Conservation (phyloP, 495 filamentous ascomycete species). For the Talaromyces trachyspermus region DNA sequence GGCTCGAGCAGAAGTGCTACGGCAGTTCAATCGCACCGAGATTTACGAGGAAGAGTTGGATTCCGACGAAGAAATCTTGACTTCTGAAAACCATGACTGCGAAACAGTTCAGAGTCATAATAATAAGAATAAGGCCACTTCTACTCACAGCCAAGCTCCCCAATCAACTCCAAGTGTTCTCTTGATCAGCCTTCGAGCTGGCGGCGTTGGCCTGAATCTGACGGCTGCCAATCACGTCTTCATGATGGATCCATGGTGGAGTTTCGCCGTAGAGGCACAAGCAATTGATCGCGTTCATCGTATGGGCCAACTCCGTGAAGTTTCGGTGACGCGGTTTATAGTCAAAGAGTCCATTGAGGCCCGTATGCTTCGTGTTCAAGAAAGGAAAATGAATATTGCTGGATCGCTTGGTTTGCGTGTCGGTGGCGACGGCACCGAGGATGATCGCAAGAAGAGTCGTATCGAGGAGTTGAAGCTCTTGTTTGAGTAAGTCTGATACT, state of each 20-base stretch:
- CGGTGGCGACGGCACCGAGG: slow-evolving; percentile 60
- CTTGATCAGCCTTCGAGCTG: slow-evolving; percentile 78
- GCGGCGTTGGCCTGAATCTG: slow-evolving; percentile 89
- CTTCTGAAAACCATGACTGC: too few relatives aligned
- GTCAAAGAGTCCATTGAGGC: slow-evolving; percentile 88
- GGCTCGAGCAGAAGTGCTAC: slow-evolving; percentile 64
- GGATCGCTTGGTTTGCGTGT: slow-evolving; percentile 78
- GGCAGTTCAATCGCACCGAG: slow-evolving; percentile 53
- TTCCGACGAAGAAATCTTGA: slow-evolving; percentile 21
- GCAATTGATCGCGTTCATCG: slow-evolving; percentile 98
- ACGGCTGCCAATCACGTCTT: slow-evolving; percentile 82
- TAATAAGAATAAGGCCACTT: too few relatives aligned
- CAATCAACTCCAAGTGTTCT: slow-evolving; percentile 44
- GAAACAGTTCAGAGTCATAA: too few relatives aligned
- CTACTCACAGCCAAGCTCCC: not conserved
- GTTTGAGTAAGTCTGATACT: slow-evolving; percentile 51
- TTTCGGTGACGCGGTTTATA: slow-evolving; percentile 79
- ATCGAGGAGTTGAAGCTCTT: slow-evolving; percentile 94
- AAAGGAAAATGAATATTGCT: slow-evolving; percentile 81
- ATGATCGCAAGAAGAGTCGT: slow-evolving; percentile 82
- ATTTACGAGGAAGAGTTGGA: slow-evolving; percentile 31
- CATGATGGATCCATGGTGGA: slow-evolving; percentile 99
- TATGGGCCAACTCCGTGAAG: slow-evolving; percentile 88
- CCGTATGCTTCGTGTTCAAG: slow-evolving; percentile 89
- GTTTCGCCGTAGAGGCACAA: slow-evolving; percentile 91